phyloP scores from a whole-genome alignment of 2,329 filamentous ascomycete species.

The Tolypocladium cylindrosporum region DNA sequence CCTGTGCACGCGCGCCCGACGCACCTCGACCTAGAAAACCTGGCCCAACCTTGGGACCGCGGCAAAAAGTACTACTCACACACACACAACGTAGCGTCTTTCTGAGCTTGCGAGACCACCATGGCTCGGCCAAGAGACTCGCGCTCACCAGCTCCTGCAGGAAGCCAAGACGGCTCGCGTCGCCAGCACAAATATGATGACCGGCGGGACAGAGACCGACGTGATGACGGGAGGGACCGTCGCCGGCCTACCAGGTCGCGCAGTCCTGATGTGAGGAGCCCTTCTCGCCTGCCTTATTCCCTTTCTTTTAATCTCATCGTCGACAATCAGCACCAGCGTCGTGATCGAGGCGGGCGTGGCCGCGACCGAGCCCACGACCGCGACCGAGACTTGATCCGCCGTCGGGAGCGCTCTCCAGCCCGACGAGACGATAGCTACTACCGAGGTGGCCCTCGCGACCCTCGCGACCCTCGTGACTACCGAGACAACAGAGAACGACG shows the following conservation, averaged over 20 bases:
- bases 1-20: not conserved
- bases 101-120: constrained; percentile 30
- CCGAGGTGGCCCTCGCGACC: constrained; percentile 34
- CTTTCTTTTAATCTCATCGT: constrained; percentile 22
- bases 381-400: constrained; percentile 48
- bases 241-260: constrained; percentile 51
- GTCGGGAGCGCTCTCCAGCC: constrained; percentile 61
- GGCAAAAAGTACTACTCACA: constrained; percentile 27
- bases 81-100: constrained; percentile 23
- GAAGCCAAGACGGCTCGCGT: constrained; percentile 67
- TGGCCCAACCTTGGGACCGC: constrained; percentile 1
- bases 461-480: constrained; percentile 27
- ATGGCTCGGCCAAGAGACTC: constrained; percentile 59
- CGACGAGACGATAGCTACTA: constrained; percentile 57
- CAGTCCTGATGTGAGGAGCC: constrained; percentile 49
- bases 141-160: constrained; percentile 90
- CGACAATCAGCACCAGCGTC: constrained; percentile 44
- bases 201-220: constrained; percentile 44
- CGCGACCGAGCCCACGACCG: constrained; percentile 30
- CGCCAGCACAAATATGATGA: constrained; percentile 54
- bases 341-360: constrained; percentile 37
- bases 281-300: constrained; percentile 5
- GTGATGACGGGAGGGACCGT: constrained; percentile 38
- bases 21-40: not conserved
- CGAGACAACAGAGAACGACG: constrained; percentile 44